Evolutionary conservation across 257 asterid species (phyloP).

Genomic region (Solanum ahanhuiri): DNA sequence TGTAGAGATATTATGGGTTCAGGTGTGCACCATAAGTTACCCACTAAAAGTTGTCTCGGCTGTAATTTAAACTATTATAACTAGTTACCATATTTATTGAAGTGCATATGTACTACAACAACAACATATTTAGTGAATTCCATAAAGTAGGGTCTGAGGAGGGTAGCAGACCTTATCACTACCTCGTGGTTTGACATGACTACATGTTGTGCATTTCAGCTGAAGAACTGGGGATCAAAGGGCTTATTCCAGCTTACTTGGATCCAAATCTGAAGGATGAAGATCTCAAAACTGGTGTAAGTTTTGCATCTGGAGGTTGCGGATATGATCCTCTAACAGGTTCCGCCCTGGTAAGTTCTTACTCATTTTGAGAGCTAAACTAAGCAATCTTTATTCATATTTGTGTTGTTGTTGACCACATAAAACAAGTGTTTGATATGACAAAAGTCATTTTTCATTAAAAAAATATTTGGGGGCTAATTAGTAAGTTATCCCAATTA

Average conservation of each 20-base stretch:
- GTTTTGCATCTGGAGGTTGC: conserved; percentile 76
- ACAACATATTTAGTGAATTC: not conserved
- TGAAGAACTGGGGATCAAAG: conserved; percentile 41
- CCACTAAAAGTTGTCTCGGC: not conserved
- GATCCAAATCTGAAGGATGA: conserved; percentile 36
- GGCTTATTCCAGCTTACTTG: conserved; percentile 51
- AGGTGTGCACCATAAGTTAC: no score
- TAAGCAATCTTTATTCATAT: not conserved
- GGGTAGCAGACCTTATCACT: no score
- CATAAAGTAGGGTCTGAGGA: no score
- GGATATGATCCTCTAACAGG: not conserved
- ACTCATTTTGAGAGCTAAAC: not conserved
- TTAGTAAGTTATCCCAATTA: no score
- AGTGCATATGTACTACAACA: not conserved
- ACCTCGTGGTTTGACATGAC: no score
- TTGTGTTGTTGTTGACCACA: not conserved
- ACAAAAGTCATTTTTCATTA: no score
- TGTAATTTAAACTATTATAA: not conserved
- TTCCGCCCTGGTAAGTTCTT: not conserved
- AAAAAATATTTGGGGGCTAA: no score
- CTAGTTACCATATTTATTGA: not conserved
- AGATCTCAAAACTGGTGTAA: conserved; percentile 60
- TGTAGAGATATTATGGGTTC: not conserved
- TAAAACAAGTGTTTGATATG: no score
- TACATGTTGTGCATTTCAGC: conserved; percentile 28